These are phyloP conservation scores for Lichtheimia ramosa DNA, from an alignment of 371 early-diverging fungal genomes.

Conservation along the genomic window DNA sequence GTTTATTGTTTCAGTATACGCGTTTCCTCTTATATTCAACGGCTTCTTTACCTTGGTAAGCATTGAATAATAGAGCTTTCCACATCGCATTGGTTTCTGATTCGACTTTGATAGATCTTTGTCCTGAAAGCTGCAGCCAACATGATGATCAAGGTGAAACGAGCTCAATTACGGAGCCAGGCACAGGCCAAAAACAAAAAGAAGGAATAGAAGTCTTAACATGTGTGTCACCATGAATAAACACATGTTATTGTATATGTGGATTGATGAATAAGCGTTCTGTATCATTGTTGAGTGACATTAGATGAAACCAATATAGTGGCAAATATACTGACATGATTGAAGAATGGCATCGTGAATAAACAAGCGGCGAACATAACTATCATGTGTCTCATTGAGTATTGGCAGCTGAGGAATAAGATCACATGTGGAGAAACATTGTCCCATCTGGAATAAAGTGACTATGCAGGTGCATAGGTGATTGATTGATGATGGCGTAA, in stretches of 20 bases:
- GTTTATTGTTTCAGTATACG: slow-evolving; percentile 45
- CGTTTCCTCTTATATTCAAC: slow-evolving; percentile 45
- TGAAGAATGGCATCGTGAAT: too few relatives aligned
- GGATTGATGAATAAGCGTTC: too few relatives aligned
- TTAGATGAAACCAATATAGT: too few relatives aligned
- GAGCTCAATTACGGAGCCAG: slow-evolving; percentile 20
- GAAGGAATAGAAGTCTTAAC: slow-evolving; percentile 17
- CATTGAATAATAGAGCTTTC: not conserved
- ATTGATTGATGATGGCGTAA: too few relatives aligned
- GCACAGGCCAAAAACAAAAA: slow-evolving; percentile 18
- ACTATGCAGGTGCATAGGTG: too few relatives aligned
- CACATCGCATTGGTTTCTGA: not conserved
- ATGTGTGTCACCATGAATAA: not conserved
- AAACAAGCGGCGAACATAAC: too few relatives aligned
- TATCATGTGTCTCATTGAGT: too few relatives aligned
- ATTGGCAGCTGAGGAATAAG: too few relatives aligned
- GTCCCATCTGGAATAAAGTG: too few relatives aligned
- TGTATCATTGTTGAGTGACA: too few relatives aligned
- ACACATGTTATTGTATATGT: not conserved
- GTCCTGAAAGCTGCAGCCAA: slow-evolving; percentile 27
- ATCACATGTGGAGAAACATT: too few relatives aligned
- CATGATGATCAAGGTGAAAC: slow-evolving; percentile 28
- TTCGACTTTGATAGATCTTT: slow-evolving; percentile 20
- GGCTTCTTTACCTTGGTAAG: slow-evolving; percentile 41
- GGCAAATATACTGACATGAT: too few relatives aligned